phyloP scores from a whole-genome alignment of 176 grass and related monocot genomes.

The Carex littledalei region DNA sequence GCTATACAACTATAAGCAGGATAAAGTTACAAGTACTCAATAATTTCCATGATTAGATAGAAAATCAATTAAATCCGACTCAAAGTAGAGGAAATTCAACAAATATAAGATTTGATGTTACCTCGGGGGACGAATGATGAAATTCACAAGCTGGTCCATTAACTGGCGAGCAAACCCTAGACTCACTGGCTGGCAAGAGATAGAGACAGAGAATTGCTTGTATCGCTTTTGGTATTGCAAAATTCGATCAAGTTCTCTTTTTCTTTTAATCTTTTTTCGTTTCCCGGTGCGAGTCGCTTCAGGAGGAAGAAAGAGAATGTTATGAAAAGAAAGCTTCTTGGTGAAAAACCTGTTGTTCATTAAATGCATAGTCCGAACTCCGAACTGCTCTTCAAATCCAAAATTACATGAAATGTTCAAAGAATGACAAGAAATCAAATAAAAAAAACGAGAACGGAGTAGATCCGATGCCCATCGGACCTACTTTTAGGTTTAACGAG shows the following conservation, averaged over 20 bases:
- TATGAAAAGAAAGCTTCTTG: background rate
- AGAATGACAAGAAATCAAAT: background rate
- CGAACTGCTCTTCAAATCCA: background rate
- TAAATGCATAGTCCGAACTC: background rate
- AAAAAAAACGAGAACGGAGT: background rate
- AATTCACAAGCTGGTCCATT: conserved; percentile 99
- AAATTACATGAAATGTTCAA: background rate
- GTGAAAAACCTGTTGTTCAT: background rate
- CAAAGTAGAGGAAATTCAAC: conserved; percentile 6
- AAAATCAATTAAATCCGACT: background rate
- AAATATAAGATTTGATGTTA: conserved; percentile 26
- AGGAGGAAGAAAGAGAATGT: conserved; percentile 17
- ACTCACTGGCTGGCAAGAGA: background rate
- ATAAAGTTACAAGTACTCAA: background rate
- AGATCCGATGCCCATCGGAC: too few species aligned
- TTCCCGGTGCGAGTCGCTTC: conserved; percentile 26
- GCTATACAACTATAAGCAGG: background rate
- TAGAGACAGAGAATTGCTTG: background rate
- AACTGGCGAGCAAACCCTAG: conserved; percentile 23
- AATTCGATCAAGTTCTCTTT: conserved; percentile 17
- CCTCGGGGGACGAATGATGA: conserved; percentile 98
- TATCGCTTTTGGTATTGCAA: conserved; percentile 1
- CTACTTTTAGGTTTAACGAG: too few species aligned
- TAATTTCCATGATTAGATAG: background rate
- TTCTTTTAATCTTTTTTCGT: background rate